Evolutionary conservation across 2,329 filamentous ascomycete species (phyloP).

Genomic region (Neonectria hederae): DNA sequence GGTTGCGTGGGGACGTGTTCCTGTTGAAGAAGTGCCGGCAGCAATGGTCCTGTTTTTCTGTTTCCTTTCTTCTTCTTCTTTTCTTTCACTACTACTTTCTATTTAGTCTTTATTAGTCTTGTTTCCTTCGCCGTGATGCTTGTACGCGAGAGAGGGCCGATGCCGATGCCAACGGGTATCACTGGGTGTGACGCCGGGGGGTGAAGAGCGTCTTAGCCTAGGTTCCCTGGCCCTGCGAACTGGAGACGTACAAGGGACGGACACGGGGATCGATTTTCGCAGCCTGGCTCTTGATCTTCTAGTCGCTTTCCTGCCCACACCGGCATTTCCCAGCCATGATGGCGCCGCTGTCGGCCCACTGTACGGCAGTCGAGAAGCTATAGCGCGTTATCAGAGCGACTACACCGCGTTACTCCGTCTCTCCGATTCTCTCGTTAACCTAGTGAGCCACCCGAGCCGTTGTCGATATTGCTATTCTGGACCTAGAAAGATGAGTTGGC

Average conservation of each 20-base stretch:
- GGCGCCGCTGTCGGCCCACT: neutral
- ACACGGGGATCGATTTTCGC: neutral
- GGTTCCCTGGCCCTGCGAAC: neutral
- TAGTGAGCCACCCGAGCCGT: neutral
- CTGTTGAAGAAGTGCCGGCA: neutral
- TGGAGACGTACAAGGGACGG: neutral
- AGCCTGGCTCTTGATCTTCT: neutral
- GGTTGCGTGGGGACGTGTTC: constrained; percentile 1
- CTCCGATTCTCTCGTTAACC: neutral
- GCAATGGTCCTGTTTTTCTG: neutral
- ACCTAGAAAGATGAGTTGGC: neutral
- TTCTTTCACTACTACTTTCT: neutral
- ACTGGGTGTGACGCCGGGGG: neutral
- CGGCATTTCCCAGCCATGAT: neutral
- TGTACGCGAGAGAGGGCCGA: neutral
- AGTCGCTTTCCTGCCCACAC: neutral
- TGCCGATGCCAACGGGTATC: neutral
- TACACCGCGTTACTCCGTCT: neutral
- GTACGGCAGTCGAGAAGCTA: neutral
- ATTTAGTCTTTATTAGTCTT: neutral
- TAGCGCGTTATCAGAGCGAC: neutral
- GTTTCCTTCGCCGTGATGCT: neutral
- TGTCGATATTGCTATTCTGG: neutral
- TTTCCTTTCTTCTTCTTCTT: neutral
- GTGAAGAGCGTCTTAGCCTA: neutral